phyloP scores from a whole-genome alignment of 345 rosid genomes.

The Mangifera indica region DNA sequence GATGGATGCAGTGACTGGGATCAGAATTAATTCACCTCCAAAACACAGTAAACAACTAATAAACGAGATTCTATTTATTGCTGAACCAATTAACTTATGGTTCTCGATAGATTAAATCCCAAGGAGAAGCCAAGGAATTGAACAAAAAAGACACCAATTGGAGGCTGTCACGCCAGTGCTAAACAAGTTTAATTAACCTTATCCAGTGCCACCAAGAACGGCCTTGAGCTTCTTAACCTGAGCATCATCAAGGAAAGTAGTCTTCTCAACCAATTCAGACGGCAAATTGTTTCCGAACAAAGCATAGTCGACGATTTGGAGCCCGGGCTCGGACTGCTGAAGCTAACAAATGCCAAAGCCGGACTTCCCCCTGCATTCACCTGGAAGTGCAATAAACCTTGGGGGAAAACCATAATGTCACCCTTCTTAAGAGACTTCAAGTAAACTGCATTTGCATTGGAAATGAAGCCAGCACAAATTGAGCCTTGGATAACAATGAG shows the following conservation, averaged over 20 bases:
- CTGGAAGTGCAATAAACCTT: constrained; percentile 75
- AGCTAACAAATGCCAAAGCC: constrained; percentile 57
- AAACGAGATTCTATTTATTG: constrained; percentile 2
- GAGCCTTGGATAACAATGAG: constrained; percentile 54
- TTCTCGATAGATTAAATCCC: background rate
- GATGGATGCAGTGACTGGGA: background rate
- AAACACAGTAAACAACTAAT: background rate
- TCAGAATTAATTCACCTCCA: background rate
- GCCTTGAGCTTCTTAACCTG: constrained; percentile 81
- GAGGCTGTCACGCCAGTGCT: background rate
- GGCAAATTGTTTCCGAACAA: constrained; percentile 65
- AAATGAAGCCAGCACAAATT: constrained; percentile 75
- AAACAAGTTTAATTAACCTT: constrained; percentile 8
- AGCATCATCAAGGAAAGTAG: constrained; percentile 66
- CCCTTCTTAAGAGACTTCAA: constrained; percentile 50
- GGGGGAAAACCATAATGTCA: constrained; percentile 75
- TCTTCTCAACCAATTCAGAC: constrained; percentile 45
- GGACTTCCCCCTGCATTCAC: constrained; percentile 45
- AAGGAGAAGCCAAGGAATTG: background rate
- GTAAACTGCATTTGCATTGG: constrained; percentile 65
- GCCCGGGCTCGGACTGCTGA: constrained; percentile 75
- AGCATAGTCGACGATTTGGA: constrained; percentile 69
- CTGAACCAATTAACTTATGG: background rate
- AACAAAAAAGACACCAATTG: background rate
- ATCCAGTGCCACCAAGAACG: constrained; percentile 81